Conservation (phyloP, 225 moss, liverwort and hornwort genomes). For the Ulota crispa region DNA sequence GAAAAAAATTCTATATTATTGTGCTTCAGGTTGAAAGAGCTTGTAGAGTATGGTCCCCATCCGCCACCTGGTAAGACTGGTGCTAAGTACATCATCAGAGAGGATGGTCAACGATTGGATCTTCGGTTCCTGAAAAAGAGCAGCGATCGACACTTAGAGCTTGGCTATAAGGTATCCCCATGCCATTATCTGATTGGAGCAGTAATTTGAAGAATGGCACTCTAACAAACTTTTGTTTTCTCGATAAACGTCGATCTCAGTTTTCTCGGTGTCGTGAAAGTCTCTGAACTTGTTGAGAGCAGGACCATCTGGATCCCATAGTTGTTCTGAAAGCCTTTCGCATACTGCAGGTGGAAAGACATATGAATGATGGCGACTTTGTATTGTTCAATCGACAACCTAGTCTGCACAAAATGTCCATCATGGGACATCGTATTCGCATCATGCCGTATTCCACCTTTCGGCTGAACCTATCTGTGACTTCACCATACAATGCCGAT, state of each 20-base stretch:
- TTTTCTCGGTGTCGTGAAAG: background rate
- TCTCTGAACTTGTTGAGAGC: background rate
- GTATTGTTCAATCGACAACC: constrained; percentile 99
- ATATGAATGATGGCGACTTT: constrained; percentile 97
- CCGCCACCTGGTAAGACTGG: constrained; percentile 99
- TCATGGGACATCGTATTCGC: constrained; percentile 97
- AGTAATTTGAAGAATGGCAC: background rate
- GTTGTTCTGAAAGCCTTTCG: constrained; percentile 6
- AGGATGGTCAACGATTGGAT: constrained; percentile 97
- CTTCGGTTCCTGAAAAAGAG: constrained; percentile 98
- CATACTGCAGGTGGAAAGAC: constrained; percentile 86
- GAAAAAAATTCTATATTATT: constrained; percentile 17
- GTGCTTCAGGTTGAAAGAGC: constrained; percentile 86
- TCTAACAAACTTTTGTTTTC: background rate
- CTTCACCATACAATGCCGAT: constrained; percentile 99
- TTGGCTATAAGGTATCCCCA: constrained; percentile 80
- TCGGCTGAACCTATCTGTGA: constrained; percentile 93
- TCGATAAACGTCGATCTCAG: background rate
- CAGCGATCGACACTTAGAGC: constrained; percentile 96
- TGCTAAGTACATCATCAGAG: constrained; percentile 97
- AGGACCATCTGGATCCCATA: background rate
- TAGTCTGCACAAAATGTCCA: constrained; percentile 99
- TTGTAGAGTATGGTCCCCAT: constrained; percentile 99
- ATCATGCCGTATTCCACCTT: constrained; percentile 99
- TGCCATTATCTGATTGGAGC: background rate